Percentiles rank a stretch among this genome's conserved stretches.
These are phyloP conservation scores for Gracilariopsis chorda DNA, from an alignment of 23 red algal genomes.

Conservation along the genomic window DNA sequence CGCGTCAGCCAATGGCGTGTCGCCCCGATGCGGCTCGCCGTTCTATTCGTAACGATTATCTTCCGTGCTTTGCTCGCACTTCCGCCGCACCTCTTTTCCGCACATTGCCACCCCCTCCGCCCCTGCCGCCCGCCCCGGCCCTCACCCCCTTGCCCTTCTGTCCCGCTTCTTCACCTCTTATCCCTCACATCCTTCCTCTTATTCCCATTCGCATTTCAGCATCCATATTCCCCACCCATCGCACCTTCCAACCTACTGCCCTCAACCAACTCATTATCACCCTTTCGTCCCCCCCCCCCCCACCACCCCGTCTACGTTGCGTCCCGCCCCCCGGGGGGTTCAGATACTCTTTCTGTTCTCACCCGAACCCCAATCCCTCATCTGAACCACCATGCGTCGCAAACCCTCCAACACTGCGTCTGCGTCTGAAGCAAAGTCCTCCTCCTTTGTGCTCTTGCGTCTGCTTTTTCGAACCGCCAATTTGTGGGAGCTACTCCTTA, in stretches of 20 bases:
- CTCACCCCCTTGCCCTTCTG: not conserved
- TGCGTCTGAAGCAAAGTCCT: not conserved
- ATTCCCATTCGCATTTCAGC: too few species aligned
- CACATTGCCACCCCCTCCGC: not conserved
- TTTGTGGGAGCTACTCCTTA: constrained; percentile 6
- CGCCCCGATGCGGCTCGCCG: too few species aligned
- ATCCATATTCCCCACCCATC: too few species aligned
- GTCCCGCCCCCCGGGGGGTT: too few species aligned
- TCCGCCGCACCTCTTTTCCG: not conserved
- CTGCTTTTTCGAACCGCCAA: constrained; percentile 17
- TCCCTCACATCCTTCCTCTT: too few species aligned
- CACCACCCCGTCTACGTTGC: too few species aligned
- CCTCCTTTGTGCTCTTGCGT: not conserved
- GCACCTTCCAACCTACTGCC: too few species aligned
- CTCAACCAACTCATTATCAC: too few species aligned
- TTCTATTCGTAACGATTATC: constrained; percentile 22
- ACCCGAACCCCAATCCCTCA: too few species aligned
- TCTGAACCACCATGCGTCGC: not conserved
- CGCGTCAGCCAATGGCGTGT: constrained; percentile 14
- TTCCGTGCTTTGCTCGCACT: not conserved
- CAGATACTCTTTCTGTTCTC: too few species aligned
- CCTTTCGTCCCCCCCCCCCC: too few species aligned
- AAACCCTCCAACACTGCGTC: not conserved
- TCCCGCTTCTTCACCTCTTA: too few species aligned
- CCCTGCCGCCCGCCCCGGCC: not conserved